A percentile compares a stretch with the other conserved stretches of the same genome.
Conservation (phyloP, 768 basidiomycete species). For the Mycena indigotica region DNA sequence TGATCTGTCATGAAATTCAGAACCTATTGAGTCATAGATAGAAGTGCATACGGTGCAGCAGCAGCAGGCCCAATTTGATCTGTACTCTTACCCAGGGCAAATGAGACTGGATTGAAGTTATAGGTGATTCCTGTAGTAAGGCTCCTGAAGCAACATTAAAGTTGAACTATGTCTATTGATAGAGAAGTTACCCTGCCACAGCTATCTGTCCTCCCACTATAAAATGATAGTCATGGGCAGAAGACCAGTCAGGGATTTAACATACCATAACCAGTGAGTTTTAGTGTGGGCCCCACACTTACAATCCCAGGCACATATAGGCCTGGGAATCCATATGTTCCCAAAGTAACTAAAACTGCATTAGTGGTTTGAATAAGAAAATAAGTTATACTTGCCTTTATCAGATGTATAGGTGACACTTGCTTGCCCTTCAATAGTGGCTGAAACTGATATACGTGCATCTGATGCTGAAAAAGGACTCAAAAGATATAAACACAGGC, state of each 20-base stretch:
- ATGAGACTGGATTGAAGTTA: not conserved
- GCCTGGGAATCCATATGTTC: constrained; percentile 23
- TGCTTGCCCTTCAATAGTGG: constrained; percentile 19
- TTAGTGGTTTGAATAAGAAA: no score
- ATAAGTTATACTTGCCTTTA: no score
- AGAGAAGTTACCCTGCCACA: no score
- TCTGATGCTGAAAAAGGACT: constrained; percentile 7
- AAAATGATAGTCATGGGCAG: no score
- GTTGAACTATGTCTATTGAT: no score
- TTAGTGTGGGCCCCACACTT: constrained; percentile 23
- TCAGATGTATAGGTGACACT: constrained; percentile 11
- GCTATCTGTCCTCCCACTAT: no score
- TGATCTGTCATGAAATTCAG: no score
- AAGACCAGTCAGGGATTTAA: no score
- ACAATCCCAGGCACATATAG: constrained; percentile 25
- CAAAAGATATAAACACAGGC: not conserved
- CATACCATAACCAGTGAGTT: not conserved
- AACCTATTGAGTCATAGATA: no score
- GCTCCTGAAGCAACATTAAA: not conserved
- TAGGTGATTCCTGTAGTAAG: not conserved
- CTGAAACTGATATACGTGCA: constrained; percentile 16
- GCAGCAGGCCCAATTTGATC: not conserved
- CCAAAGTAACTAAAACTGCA: constrained; percentile 2
- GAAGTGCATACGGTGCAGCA: not conserved
- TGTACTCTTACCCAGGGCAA: not conserved